Percentiles rank a stretch among this genome's conserved stretches.
These are phyloP conservation scores for Ophiostoma australiae DNA, from an alignment of 2,329 filamentous ascomycete species.

Conservation along the genomic window DNA sequence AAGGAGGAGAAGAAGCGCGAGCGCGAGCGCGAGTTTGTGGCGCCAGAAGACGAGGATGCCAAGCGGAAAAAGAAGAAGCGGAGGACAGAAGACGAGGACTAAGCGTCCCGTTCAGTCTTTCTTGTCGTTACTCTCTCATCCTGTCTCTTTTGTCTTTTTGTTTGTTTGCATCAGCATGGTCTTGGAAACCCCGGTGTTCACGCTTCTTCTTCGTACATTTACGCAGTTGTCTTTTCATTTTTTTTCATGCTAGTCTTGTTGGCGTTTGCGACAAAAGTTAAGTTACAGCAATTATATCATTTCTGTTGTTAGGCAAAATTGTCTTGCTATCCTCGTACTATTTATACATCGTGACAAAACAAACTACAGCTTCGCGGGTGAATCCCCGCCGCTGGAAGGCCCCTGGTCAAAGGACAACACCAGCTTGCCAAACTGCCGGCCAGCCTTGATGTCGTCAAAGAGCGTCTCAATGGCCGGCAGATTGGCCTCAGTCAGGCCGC, in stretches of 20 bases:
- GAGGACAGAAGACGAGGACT: conserved; percentile 23
- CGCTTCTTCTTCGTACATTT: background rate
- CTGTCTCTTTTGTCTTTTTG: background rate
- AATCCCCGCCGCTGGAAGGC: conserved; percentile 14
- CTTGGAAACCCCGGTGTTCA: conserved; percentile 14
- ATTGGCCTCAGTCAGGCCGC: conserved; percentile 55
- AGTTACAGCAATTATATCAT: background rate
- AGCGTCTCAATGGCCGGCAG: conserved; percentile 72
- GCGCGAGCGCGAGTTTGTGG: conserved; percentile 78
- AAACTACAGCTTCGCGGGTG: conserved; percentile 40
- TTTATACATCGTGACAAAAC: background rate
- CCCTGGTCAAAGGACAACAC: conserved; percentile 62
- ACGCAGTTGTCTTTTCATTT: background rate
- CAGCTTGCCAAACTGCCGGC: conserved; percentile 86
- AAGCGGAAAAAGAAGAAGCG: conserved; percentile 53
- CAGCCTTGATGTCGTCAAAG: conserved; percentile 83
- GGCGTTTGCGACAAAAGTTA: conserved; percentile 17
- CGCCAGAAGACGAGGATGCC: conserved; percentile 72
- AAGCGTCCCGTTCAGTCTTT: background rate
- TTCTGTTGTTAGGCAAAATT: background rate
- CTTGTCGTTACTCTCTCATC: background rate
- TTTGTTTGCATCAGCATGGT: conserved; percentile 14
- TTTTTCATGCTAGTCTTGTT: background rate
- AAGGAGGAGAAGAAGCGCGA: conserved; percentile 84
- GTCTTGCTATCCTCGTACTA: background rate